Base-by-base conservation (phyloP, 1,284 basidiomycete species). In the Moesziomyces sp. region DNA sequence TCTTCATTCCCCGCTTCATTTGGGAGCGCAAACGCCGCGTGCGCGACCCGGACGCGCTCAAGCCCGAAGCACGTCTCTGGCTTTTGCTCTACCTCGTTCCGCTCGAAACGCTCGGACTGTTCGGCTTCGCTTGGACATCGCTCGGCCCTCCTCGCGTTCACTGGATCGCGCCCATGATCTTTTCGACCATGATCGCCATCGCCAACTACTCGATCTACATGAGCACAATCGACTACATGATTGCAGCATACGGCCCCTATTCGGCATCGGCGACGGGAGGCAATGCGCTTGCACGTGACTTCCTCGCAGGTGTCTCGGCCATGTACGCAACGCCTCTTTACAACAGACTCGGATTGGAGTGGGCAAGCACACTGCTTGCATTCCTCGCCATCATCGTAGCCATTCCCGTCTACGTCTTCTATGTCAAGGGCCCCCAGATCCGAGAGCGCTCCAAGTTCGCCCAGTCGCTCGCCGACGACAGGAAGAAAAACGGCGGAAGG, bases 101-200 rank as follows among this genome's bases (percentile, higher is more conserved):
- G 0, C 78, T 85, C 16, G 84, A 86, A 42, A 65, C 82, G 0
- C 83, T 86, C 30, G 86, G 86, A 40, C 78, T 87, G 5, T 81
- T 86, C 34, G 84, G 84, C 3, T 86, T 86, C 65, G 86, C 86
- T 0, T 86, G 85, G 84, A 86, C 85, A 2, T 83, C 80, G 0
- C 64, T 84, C 6, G 86, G 86, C 21, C 85, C 85, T 1, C 74
- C 79, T 5, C 55, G 76, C 3, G 76, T 82, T 2, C 84, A 82
- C 55, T 86, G 85, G 86, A 85, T 86, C 45, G 86, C 81, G 0
- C 83, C 85, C 0, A 86, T 86, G 85, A 80, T 86, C 60, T 85
- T 85, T 54, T 78, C 83, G 1, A 74, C 75, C 3, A 56, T 86
- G 45, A 84, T 86, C 46, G 85, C 84, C 16, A 85, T 86, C 24